Base-by-base conservation (phyloP, 2,329 filamentous ascomycete genomes). In the Diaporthe sp. region DNA sequence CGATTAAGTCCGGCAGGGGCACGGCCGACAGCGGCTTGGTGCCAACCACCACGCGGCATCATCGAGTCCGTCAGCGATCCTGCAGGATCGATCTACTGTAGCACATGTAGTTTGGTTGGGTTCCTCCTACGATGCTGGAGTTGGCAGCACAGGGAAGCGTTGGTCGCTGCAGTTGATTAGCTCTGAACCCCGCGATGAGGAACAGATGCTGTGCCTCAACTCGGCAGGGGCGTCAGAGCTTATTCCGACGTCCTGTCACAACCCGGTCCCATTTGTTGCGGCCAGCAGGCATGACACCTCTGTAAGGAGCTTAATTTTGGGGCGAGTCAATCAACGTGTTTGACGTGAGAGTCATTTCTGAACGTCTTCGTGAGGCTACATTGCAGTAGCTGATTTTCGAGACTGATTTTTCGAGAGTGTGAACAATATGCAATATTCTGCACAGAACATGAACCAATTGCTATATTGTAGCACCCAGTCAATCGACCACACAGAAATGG, bases 41-140 rank as follows among this genome's bases (percentile, higher is more conserved):
- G 27, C 51, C 19, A 9, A 10, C 51, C 15, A 55, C 13, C 25
- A 6, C 15, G 51, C 25, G 17, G 27, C 22, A 9, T 19, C 51
- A 22, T 32, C 51, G 39, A 53, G 25, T 4, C 4, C 58, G 25
- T 42, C 1, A 15, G 22, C 9, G 17, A 35, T 51, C 61, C 61
- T 50, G 61, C 61, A 50, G 61, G 61, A 50, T 66, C n/a, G n/a
- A n/a, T n/a, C n/a, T n/a, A n/a, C n/a, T n/a, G n/a, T 47, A 44
- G 37, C 19, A 47, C 4, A 2, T 7, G 39, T 15, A 63, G 4
- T 30, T 30, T 22, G 13, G 25, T 27, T 17, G 6, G 39, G 1
- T 6, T 42, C 27, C 25, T 27, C 15, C 27, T 19, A 32, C 15
- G n/a, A 4, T 10, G 10, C 27, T 7, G 8, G 27, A 19, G 15